Conservation (phyloP, 805 yeast species). For the Yarrowia hollandica region DNA sequence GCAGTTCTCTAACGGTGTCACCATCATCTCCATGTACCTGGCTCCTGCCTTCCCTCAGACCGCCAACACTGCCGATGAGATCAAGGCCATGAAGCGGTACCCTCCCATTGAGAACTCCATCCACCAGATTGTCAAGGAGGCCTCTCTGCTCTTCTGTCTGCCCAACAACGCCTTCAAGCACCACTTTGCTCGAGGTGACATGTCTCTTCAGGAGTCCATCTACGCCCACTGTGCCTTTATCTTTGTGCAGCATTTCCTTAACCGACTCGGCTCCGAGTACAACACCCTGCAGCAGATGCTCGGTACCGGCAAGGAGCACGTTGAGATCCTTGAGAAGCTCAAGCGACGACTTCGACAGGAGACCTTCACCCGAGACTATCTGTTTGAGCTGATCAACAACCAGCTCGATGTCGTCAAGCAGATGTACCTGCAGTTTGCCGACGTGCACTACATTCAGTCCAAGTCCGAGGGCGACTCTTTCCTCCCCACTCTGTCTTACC, state of each 20-base stretch:
- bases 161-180: constrained; percentile 82
- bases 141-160: constrained; percentile 84
- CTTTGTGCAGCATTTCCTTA: constrained; percentile 90
- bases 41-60: constrained; percentile 55
- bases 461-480: constrained; percentile 42
- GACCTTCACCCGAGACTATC: constrained; percentile 84
- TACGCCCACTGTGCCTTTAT: constrained; percentile 93
- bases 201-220: constrained; percentile 90
- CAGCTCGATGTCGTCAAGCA: constrained; percentile 73
- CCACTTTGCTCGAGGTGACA: constrained; percentile 67
- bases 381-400: constrained; percentile 70
- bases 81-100: constrained; percentile 36
- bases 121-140: constrained; percentile 89
- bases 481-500: constrained; percentile 72
- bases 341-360: constrained; percentile 90
- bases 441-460: constrained; percentile 75
- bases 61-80: constrained; percentile 40
- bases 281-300: constrained; percentile 64
- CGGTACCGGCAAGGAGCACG: constrained; percentile 62
- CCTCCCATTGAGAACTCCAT: constrained; percentile 71
- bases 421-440: constrained; percentile 88
- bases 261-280: constrained; percentile 90
- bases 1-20: constrained; percentile 85
- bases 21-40: constrained; percentile 84
- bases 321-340: constrained; percentile 74